Conservation (phyloP, 169 alveolate species). For the Cryptosporidium meleagridis region DNA sequence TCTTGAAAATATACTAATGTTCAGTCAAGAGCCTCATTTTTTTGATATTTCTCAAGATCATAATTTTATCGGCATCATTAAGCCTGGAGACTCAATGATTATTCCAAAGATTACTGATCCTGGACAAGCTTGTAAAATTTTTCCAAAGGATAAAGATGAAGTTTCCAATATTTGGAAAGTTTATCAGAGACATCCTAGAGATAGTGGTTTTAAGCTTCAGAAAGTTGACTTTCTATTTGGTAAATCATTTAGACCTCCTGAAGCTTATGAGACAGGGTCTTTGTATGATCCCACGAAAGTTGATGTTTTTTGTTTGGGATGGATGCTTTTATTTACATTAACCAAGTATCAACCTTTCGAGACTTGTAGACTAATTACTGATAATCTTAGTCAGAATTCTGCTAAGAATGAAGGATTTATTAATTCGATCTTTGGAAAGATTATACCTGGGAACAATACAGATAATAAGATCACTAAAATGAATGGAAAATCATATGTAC, state of each 20-base stretch:
- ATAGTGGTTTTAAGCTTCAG: conserved; percentile 62
- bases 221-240: conserved; percentile 78
- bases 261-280: conserved; percentile 76
- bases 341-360: conserved; percentile 83
- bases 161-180: conserved; percentile 18
- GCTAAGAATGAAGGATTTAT: conserved; percentile 28
- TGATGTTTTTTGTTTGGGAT: conserved; percentile 83
- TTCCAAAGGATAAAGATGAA: conserved; percentile 46
- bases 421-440: not conserved
- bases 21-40: conserved; percentile 76
- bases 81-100: conserved; percentile 76
- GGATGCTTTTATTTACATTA: conserved; percentile 82
- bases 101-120: conserved; percentile 83
- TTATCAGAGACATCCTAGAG: conserved; percentile 36
- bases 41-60: conserved; percentile 13
- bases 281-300: conserved; percentile 82
- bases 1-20: conserved; percentile 81
- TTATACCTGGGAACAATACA: not conserved
- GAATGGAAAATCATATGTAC: not conserved
- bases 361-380: conserved; percentile 64
- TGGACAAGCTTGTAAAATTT: conserved; percentile 82
- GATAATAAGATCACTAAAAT: not conserved
- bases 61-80: conserved; percentile 14
- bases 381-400: not conserved
- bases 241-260: conserved; percentile 85